Conservation (phyloP, 148 eudicot genomes). For the Hydrangea macrophylla region DNA sequence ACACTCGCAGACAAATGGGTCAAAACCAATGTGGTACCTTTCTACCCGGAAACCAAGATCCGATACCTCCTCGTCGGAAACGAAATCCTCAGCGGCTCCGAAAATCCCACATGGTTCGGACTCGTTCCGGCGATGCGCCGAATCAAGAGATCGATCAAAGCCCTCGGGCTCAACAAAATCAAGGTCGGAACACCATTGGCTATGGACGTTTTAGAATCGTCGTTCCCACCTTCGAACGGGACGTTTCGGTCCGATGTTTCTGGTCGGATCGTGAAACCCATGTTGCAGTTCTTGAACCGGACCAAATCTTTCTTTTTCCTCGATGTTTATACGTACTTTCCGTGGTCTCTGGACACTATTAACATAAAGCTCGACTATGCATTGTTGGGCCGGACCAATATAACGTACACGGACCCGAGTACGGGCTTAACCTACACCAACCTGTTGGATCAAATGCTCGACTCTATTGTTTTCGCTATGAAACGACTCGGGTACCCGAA, state of each 20-base stretch:
- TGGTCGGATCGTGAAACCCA: conserved; percentile 48
- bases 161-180: conserved; percentile 31
- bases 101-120: conserved; percentile 33
- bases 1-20: conserved; percentile 74
- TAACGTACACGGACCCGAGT: conserved; percentile 52
- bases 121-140: conserved; percentile 84
- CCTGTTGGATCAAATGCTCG: conserved; percentile 83
- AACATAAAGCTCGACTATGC: conserved; percentile 71
- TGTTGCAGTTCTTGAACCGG: conserved; percentile 59
- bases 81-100: conserved; percentile 58
- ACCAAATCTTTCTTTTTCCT: conserved; percentile 85
- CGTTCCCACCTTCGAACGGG: conserved; percentile 73
- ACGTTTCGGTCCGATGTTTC: conserved; percentile 57
- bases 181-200: conserved; percentile 88
- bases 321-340: conserved; percentile 74
- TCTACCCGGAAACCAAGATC: conserved; percentile 65
- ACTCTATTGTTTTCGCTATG: conserved; percentile 68
- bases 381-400: conserved; percentile 31
- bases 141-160: conserved; percentile 43
- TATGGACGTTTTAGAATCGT: conserved; percentile 61
- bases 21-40: conserved; percentile 48
- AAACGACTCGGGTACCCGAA: conserved; percentile 56
- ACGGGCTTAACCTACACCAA: conserved; percentile 56
- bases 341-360: conserved; percentile 52
- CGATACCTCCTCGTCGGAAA: conserved; percentile 81